Evolutionary conservation across 768 basidiomycete genomes (phyloP), one percentile per base, ranked within the genome.

Genomic region (Suillus subalutaceus): DNA sequence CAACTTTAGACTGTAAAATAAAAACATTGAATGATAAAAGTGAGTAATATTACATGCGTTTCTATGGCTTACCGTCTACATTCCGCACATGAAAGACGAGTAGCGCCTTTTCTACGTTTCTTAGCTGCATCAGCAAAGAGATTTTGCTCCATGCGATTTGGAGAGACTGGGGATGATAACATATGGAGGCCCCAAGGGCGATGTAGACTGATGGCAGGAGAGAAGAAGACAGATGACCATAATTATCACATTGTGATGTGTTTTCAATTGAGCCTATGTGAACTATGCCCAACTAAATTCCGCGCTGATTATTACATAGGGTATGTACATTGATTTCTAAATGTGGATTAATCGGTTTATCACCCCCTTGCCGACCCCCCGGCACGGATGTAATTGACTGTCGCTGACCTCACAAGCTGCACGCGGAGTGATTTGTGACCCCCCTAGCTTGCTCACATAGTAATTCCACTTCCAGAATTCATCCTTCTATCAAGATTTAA

Each of bases 21-120:
- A 52, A 12, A 10, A 37, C 13, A 16, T 23, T 18, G 23, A 1
- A 4, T 38, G 3, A 60, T 18, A 30, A 26, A 57, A 40, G 13
- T 58, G 9, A 26, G 1, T 26, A 40, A 32, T 23, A 63, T 32
- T 64, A 64, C 40, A 23, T 30, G 50, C 1, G 66, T 52, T 64
- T 20, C 63, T 57, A 67, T 20, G 61, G 66, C 75, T 50, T 67
- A 89, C 91, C 91, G 85, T 74, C 91, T 83, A 73, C 91, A 93
- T 70, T 93, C 91, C 32, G 91, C 91, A 72, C 91, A 93, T 15
- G 90, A 91, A 56, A 92, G 82, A 52, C 91, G 85, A 6, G 89
- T 90, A 7, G 91, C 90, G 46, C 91, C 91, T 68, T 88, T 89
- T 74, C 88, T 81, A 41, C 87, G 82, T 73, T 88, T 88, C 78